Evolutionary conservation across 2,329 filamentous ascomycete genomes (phyloP).

Genomic region (Fonsecaea monophora): DNA sequence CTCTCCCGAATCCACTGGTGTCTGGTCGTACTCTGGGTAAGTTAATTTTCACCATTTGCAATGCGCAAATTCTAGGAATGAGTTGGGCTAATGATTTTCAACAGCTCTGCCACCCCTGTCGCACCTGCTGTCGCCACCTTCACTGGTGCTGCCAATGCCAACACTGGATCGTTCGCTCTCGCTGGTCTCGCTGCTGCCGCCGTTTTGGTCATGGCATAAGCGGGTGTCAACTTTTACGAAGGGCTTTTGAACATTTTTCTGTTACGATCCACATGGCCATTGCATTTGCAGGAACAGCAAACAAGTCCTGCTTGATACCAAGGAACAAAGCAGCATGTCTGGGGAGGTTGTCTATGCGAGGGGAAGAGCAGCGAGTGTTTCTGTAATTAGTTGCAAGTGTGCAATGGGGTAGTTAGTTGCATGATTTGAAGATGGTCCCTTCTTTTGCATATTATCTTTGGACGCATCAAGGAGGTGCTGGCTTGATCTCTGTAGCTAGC

Average conservation of each 20-base stretch:
- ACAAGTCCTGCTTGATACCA: constrained; percentile 20
- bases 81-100: constrained; percentile 25
- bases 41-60: constrained; percentile 12
- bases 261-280: constrained; percentile 37
- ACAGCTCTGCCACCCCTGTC: constrained; percentile 26
- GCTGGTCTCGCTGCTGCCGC: constrained; percentile 43
- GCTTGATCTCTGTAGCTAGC: constrained; percentile 37
- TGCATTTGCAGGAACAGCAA: constrained; percentile 26
- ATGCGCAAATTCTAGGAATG: background rate
- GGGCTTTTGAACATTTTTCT: constrained; percentile 29
- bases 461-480: constrained; percentile 36
- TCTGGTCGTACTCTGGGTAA: constrained; percentile 36
- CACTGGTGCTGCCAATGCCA: constrained; percentile 44
- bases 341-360: constrained; percentile 25
- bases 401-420: constrained; percentile 11
- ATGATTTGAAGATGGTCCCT: constrained; percentile 30
- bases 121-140: constrained; percentile 38
- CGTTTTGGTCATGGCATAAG: constrained; percentile 45
- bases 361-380: constrained; percentile 10
- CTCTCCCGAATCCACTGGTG: constrained; percentile 31
- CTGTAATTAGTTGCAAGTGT: constrained; percentile 27
- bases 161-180: constrained; percentile 43
- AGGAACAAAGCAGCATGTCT: constrained; percentile 34
- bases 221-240: constrained; percentile 14
- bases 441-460: constrained; percentile 36